phyloP scores from a whole-genome alignment of 176 grass and related monocot genomes.

The Oryza brachyantha region DNA sequence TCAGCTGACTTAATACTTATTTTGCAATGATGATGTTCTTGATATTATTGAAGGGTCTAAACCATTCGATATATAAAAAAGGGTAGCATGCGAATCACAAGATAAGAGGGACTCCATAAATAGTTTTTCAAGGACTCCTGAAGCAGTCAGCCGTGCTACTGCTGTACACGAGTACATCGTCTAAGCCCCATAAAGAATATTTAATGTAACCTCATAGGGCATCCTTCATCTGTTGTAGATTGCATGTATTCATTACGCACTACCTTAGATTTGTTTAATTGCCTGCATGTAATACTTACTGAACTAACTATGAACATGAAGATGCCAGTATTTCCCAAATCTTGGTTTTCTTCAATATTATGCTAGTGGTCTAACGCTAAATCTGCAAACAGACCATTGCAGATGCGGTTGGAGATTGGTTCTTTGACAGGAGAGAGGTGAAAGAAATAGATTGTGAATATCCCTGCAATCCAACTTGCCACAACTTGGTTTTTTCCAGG shows the following conservation, averaged over 20 bases:
- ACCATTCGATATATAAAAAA: neutral
- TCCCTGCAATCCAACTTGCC: slow-evolving; percentile 76
- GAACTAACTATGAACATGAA: neutral
- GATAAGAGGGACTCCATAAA: neutral
- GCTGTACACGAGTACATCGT: neutral
- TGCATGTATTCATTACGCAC: neutral
- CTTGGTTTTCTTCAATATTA: neutral
- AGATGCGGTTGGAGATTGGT: slow-evolving; percentile 85
- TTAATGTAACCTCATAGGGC: neutral
- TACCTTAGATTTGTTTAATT: neutral
- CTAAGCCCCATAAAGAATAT: neutral
- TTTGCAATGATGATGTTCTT: neutral
- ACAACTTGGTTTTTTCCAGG: slow-evolving; percentile 54
- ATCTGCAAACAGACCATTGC: slow-evolving; percentile 54
- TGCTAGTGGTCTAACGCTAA: neutral
- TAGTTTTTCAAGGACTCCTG: neutral
- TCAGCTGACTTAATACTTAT: neutral
- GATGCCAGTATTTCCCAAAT: neutral
- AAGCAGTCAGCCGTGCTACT: neutral
- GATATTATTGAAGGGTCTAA: neutral
- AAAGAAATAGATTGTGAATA: slow-evolving; percentile 77
- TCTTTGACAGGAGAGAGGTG: slow-evolving; percentile 56
- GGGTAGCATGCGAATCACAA: neutral
- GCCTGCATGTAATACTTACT: neutral
- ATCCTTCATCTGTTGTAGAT: neutral